Percentiles rank a stretch among this genome's conserved stretches.
Evolutionary conservation across 805 yeast genomes (phyloP).

Genomic region (Metschnikowia reukaufii): DNA sequence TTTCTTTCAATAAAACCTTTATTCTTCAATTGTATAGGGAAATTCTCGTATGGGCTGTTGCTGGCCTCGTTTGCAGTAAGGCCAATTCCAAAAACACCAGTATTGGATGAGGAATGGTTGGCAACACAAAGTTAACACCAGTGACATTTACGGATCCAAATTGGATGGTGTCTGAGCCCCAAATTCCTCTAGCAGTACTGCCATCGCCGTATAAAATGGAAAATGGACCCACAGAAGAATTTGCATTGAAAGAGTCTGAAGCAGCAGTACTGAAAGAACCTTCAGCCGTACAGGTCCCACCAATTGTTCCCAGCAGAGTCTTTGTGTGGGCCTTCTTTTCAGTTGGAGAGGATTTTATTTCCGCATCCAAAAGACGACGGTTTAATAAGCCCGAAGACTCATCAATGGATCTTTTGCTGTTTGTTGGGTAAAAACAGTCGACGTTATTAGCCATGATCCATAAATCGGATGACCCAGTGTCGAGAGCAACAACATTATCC

Average conservation of each 20-base stretch:
- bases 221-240: constrained; percentile 21
- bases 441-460: neutral
- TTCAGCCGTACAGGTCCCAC: neutral
- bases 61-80: constrained; percentile 5
- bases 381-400: neutral
- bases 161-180: constrained; percentile 34
- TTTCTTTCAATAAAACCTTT: neutral
- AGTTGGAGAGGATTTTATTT: neutral
- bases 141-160: constrained; percentile 18
- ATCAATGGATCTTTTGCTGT: neutral
- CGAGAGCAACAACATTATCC: neutral
- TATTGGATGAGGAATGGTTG: constrained; percentile 13
- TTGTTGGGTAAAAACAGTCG: neutral
- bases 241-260: neutral
- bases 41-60: neutral
- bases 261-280: neutral
- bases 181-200: constrained; percentile 49
- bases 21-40: neutral
- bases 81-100: constrained; percentile 26
- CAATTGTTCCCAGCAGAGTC: neutral
- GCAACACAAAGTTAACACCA: constrained; percentile 21
- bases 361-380: neutral
- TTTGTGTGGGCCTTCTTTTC: neutral
- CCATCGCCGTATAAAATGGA: constrained; percentile 49
- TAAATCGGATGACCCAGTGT: neutral